These are phyloP conservation scores for Stephania cephalantha DNA, from an alignment of 164 flowering plant species.

Conservation along the genomic window DNA sequence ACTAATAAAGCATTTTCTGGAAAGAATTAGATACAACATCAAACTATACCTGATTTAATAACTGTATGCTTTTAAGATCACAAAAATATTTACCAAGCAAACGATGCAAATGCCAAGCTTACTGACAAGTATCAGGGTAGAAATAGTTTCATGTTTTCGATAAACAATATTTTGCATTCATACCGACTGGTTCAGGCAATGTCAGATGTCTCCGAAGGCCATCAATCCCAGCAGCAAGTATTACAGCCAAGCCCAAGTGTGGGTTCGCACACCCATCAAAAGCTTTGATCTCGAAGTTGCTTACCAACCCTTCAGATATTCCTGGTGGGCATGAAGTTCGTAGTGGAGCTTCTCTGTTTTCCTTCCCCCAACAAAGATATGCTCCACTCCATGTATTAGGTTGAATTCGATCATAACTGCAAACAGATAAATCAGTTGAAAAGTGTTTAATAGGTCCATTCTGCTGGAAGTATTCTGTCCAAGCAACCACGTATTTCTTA, in stretches of 20 bases:
- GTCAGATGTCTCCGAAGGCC: conserved; percentile 65
- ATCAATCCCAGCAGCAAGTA: conserved; percentile 89
- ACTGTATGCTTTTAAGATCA: background rate
- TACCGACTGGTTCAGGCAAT: conserved; percentile 86
- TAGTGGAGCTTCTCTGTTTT: conserved; percentile 87
- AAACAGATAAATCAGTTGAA: conserved; percentile 9
- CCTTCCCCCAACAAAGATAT: conserved; percentile 92
- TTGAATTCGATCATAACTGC: conserved; percentile 90
- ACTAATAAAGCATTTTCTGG: background rate
- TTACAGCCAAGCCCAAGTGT: conserved; percentile 77
- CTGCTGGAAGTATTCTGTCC: background rate
- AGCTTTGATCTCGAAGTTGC: conserved; percentile 92
- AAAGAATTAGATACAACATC: background rate
- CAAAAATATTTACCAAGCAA: background rate
- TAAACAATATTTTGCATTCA: conserved; percentile 9
- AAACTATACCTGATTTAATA: background rate
- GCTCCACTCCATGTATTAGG: conserved; percentile 99
- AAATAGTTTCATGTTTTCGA: background rate
- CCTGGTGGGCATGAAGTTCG: conserved; percentile 97
- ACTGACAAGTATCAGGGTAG: background rate
- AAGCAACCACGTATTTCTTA: background rate
- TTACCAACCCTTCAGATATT: conserved; percentile 60
- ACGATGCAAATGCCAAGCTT: background rate
- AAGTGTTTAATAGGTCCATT: background rate
- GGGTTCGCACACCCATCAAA: conserved; percentile 99